Evolutionary conservation across 2,329 filamentous ascomycete genomes (phyloP).

Genomic region (Hypoxylon sp.): DNA sequence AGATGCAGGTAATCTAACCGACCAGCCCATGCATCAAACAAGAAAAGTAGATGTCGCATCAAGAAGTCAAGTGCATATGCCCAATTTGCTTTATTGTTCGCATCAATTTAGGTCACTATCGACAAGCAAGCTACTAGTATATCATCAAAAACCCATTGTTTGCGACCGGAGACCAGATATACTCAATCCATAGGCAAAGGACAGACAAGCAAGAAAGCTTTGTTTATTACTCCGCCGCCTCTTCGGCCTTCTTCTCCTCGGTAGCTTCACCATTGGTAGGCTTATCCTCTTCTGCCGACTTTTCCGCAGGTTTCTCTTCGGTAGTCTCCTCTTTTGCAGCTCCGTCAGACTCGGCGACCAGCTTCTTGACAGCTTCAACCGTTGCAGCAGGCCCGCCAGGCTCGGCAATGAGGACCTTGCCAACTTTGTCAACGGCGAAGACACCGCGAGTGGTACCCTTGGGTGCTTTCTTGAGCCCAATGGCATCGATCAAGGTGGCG

Average conservation of each 20-base stretch:
- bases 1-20: not conserved
- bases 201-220: constrained; percentile 13
- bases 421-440: constrained; percentile 86
- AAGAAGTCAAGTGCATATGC: constrained; percentile 9
- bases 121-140: constrained; percentile 34
- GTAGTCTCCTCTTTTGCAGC: constrained; percentile 46
- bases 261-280: constrained; percentile 49
- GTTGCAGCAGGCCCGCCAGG: constrained; percentile 84
- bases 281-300: constrained; percentile 47
- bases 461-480: constrained; percentile 89
- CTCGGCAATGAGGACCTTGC: constrained; percentile 83
- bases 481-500: constrained; percentile 81
- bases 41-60: constrained; percentile 17
- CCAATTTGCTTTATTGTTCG: constrained; percentile 25
- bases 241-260: constrained; percentile 64
- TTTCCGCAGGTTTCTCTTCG: constrained; percentile 48
- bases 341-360: constrained; percentile 67
- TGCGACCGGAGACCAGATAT: constrained; percentile 26
- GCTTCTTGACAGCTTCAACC: constrained; percentile 79
- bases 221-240: constrained; percentile 40
- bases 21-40: not conserved
- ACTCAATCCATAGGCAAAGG: constrained; percentile 18
- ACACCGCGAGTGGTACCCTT: constrained; percentile 88
- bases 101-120: constrained; percentile 33
- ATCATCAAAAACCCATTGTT: constrained; percentile 28